Evolutionary conservation across 768 basidiomycete species (phyloP), one percentile per base, ranked within the genome.

Genomic region (Russula compacta): DNA sequence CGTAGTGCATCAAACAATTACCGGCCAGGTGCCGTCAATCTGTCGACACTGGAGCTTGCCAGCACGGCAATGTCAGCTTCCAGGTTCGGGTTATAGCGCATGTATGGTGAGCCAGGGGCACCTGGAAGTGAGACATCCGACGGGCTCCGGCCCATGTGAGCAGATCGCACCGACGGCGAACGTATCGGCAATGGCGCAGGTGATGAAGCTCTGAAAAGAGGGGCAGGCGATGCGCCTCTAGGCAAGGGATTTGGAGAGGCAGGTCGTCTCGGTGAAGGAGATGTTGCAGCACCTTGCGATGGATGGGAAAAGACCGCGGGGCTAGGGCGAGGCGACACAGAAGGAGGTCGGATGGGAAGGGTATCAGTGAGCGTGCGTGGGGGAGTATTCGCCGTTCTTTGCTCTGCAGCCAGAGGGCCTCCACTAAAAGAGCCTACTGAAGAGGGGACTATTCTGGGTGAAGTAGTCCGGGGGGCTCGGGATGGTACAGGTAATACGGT

Each of bases 121-220:
- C 59, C 63, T 12, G 65, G 65, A 53, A 64, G 46, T 11, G 65
- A 64, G 15, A 55, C 59, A 32, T 64, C 55, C 36, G 63, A 59
- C 12, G 57, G 0, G 36, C 42, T 56, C 35, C 56, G 43, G 35
- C 29, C 38, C 14, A 62, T 43, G 7, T 36, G 19, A 40, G 6
- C 15, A 35, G 60, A 58, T 53, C 55, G 60, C 50, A 49, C 21
- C 3, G 63, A 64, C 14, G 63, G 63, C 21, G 63, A 64, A 24
- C 60, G 63, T 8, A 64, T 11, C 6, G 63, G 63, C 21, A 64
- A 47, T 35, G 61, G 63, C 6, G 24, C 29, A 42, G 63, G 60
- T 15, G 54, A 53, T 21, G 63, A 21, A 2, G 63, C 60, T 21
- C 63, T 50, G 39, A 35, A 55, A 48, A 64, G 63, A 19, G 63